Percentiles rank a stretch among this genome's conserved stretches.
Conservation (phyloP, 805 yeast genomes). For the Wickerhamiella nectarea region DNA sequence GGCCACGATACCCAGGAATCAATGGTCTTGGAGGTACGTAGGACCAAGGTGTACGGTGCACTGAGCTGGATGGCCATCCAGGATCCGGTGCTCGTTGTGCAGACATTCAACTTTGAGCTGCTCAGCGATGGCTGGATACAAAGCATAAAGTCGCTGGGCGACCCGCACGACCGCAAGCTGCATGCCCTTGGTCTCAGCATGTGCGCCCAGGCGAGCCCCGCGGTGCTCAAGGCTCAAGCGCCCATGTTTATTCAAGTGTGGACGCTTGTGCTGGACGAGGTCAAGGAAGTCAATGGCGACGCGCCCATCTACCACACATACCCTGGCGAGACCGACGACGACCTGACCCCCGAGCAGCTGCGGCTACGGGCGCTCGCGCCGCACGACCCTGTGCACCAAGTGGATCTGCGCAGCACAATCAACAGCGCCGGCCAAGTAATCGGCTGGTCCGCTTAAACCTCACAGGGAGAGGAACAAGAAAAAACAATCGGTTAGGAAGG, state of each 20-base stretch:
- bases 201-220: slow-evolving; percentile 9
- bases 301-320: slow-evolving; percentile 17
- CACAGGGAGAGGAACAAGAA: background rate
- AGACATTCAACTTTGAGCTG: slow-evolving; percentile 4
- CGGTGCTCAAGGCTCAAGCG: slow-evolving; percentile 29
- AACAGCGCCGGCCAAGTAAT: slow-evolving; percentile 13
- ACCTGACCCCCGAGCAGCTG: slow-evolving; percentile 17
- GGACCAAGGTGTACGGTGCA: slow-evolving; percentile 7
- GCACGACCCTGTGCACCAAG: slow-evolving; percentile 41
- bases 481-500: too few relatives aligned
- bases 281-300: slow-evolving; percentile 52
- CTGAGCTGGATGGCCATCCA: slow-evolving; percentile 10
- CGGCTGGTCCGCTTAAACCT: slow-evolving; percentile 1
- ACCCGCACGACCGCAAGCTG: slow-evolving; percentile 62
- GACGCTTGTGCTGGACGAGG: slow-evolving; percentile 55
- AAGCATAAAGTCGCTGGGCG: slow-evolving; percentile 42
- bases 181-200: slow-evolving; percentile 45
- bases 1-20: slow-evolving; percentile 1
- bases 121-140: slow-evolving; percentile 21
- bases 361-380: slow-evolving; percentile 27
- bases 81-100: slow-evolving; percentile 8
- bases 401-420: slow-evolving; percentile 36
- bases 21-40: slow-evolving; percentile 5
- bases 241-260: slow-evolving; percentile 29
- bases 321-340: slow-evolving; percentile 17